Base-by-base conservation (phyloP, 257 asterid genomes). In the Agastache rugosa region DNA sequence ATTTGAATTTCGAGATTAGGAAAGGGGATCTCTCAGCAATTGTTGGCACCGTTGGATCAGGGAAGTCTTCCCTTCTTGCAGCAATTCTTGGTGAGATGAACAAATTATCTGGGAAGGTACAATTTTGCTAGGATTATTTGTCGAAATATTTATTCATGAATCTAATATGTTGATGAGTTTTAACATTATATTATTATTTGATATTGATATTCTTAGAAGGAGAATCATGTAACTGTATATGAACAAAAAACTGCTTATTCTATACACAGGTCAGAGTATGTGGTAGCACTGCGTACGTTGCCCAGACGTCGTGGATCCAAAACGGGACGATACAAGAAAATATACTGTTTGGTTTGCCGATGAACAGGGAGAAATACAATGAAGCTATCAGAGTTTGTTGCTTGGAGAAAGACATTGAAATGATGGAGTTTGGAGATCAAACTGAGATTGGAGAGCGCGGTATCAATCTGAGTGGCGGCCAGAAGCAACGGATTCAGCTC, bases 381-480 rank as follows among this genome's bases (percentile, higher is more conserved):
- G 93, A 92, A 71, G 93, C 76, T 10, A 75, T 92, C 78, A 77
- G 87, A 75, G 98, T 92, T 54, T 92, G 97, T 79, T 92, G 96
- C 87, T 79, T 95, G 84, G 96, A 89, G 82, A 95, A 90, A 74
- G 99, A 95, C 89, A 54, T 95, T 85, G 98, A 92, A 79, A 85
- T 89, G 92, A 92, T 92, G 98, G 99, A 95, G 79, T 90, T 79
- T 63, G 97, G 97, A 22, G 99, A 95, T 74, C 97, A 90, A 81
- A 95, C 99, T 7, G 99, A 95, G 87, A 95, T 95, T n/a, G 99
- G 99, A 31, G 99, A 95, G 83, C 99, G 99, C 4, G 99, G 99
- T 17, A 95, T 95, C 74, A 95, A 95, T 71, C 88, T 95, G 74
- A 95, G 99, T 27, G 99, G 99, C 20, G 99, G 99, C 35, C 99